Evolutionary conservation across 1,284 basidiomycete genomes (phyloP), one percentile per base, ranked within the genome.

Genomic region (Cutaneotrichosporon cutaneum): DNA sequence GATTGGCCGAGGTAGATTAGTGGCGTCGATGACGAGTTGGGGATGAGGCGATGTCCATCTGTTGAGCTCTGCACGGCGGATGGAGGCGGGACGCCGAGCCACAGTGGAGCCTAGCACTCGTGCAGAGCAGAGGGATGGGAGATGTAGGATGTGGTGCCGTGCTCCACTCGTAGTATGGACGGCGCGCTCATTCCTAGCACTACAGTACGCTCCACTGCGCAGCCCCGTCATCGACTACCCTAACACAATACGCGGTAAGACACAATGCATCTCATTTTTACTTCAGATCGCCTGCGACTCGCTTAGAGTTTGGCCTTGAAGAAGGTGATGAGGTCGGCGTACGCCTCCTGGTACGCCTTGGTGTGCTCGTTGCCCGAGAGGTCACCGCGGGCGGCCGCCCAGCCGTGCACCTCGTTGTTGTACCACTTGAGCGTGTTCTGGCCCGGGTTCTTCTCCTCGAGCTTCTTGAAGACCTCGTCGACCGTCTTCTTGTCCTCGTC

Each of bases 381-480:
- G 58, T 77, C 70, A 30, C 72, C 81, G 55, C 81, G 77, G 36
- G 81, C 78, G 6, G 76, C 78, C n/a, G 76, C 75, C 65, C 70
- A 82, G 54, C 81, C 81, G 70, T 82, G 81, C 53, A 72, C 68
- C 57, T 66, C 60, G 53, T 77, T 70, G n/a, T 60, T 42, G 72
- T 75, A 82, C 57, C 66, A 68, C 71, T 81, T 78, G 70, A 73
- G 66, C 36, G 75, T 59, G 71, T 76, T 77, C 68, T 81, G 73
- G 58, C 73, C 75, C 24, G 74, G 71, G 53, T 72, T 67, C 63
- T 76, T 75, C 59, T 69, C 62, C 66, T 80, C 72, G 11, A 80
- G 67, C 44, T 63, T 72, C 32, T 66, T 68, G 66, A 76, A 68
- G 57, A 81, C 72, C 24, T 26, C 63, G 27, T 74, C 68, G 26